phyloP scores from a whole-genome alignment of 805 yeast species.

The Sugiyamaella valdiviana region DNA sequence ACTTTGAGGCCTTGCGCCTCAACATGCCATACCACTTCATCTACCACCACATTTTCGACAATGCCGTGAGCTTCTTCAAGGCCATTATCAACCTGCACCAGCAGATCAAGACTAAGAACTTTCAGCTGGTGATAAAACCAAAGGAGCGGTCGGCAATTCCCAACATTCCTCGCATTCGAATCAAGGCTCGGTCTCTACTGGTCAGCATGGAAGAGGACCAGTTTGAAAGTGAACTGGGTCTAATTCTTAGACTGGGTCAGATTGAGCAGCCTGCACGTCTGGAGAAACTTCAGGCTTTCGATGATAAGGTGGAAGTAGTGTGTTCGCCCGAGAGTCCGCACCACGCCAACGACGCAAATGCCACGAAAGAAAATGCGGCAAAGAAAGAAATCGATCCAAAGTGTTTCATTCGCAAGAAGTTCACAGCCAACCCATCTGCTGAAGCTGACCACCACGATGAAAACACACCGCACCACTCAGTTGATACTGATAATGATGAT shows the following conservation, averaged over 20 bases:
- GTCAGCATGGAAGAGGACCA: slow-evolving; percentile 82
- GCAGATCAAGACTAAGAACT: slow-evolving; percentile 27
- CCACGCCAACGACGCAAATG: slow-evolving; percentile 8
- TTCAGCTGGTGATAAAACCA: slow-evolving; percentile 23
- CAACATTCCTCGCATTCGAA: slow-evolving; percentile 40
- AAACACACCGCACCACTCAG: neutral
- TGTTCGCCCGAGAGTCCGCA: slow-evolving; percentile 3
- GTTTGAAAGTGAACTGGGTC: slow-evolving; percentile 67
- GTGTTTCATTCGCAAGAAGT: slow-evolving; percentile 3
- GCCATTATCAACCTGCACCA: slow-evolving; percentile 48
- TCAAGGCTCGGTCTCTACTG: slow-evolving; percentile 51
- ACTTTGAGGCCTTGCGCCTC: slow-evolving; percentile 31
- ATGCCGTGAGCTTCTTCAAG: slow-evolving; percentile 60
- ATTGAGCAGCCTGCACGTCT: slow-evolving; percentile 50
- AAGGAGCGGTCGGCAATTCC: slow-evolving; percentile 25
- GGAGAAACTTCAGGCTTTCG: slow-evolving; percentile 43
- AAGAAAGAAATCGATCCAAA: slow-evolving; percentile 2
- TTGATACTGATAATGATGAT: neutral
- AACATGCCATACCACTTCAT: slow-evolving; percentile 66
- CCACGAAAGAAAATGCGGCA: slow-evolving; percentile 2
- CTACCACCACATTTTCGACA: slow-evolving; percentile 75
- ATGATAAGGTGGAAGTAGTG: slow-evolving; percentile 29
- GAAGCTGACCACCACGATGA: neutral
- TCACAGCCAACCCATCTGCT: neutral
- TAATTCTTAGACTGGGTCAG: slow-evolving; percentile 58